Percentiles rank a stretch among this genome's conserved stretches.
phyloP scores from a whole-genome alignment of 192 early-diverging fungal species.

The Coemansia asiatica region DNA sequence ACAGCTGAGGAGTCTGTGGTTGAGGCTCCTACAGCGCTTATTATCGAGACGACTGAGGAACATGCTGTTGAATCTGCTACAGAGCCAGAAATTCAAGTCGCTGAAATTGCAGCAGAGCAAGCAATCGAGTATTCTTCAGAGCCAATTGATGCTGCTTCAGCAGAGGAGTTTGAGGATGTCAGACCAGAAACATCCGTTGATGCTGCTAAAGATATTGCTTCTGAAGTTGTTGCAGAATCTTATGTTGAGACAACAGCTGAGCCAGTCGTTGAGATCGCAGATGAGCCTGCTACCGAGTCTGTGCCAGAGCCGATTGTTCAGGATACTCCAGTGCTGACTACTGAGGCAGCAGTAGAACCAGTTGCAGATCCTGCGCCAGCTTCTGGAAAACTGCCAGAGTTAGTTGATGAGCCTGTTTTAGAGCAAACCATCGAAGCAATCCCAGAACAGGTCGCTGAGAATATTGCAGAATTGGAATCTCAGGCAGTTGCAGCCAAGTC shows the following conservation, averaged over 20 bases:
- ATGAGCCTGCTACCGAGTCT: not conserved
- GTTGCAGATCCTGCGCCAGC: not conserved
- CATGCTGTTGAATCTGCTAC: not conserved
- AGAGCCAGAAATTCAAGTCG: not conserved
- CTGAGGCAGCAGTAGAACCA: not conserved
- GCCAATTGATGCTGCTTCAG: no score
- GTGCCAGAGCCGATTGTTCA: not conserved
- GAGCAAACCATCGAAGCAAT: conserved; percentile 8
- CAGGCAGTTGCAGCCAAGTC: not conserved
- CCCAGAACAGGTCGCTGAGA: not conserved
- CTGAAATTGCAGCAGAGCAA: not conserved
- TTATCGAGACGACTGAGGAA: not conserved
- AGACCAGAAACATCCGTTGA: not conserved
- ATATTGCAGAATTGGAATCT: not conserved
- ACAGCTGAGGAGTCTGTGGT: not conserved
- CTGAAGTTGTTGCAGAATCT: not conserved
- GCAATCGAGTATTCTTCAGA: not conserved
- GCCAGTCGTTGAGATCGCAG: not conserved
- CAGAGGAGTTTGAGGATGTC: not conserved
- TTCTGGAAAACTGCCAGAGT: no score
- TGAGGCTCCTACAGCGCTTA: not conserved
- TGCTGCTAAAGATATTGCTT: not conserved
- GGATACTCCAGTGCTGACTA: not conserved
- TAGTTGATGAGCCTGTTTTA: not conserved
- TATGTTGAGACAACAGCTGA: not conserved